Evolutionary conservation across 257 asterid genomes (phyloP), one percentile per base, ranked within the genome.

Genomic region (Gentiana straminea): DNA sequence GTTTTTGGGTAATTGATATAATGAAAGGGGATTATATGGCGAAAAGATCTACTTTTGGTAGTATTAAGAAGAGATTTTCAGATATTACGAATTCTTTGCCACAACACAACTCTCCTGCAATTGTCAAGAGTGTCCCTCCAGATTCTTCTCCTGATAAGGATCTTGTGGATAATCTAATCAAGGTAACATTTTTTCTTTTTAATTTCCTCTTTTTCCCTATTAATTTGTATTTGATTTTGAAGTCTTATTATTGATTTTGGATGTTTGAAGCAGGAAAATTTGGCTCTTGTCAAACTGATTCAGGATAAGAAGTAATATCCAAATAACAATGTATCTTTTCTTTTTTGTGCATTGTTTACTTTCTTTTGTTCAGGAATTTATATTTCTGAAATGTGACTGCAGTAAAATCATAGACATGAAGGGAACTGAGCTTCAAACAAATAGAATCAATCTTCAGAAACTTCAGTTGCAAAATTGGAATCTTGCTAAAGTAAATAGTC

Each of bases 391-490:
- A 59, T 58, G 3, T 48, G 32, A 69, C 53, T 37, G 63, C 89
- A 90, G 97, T 73, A 90, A 86, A 72, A 62, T 86, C 41, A 80
- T 90, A 70, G 94, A 86, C 58, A 34, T 86, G 67, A 82, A 79
- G 70, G 96, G 94, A 54, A 41, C 50, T 55, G 97, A 86, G 81
- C 75, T 90, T 56, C 83, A 80, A 73, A 80, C 71, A 37, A 51
- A 86, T 75, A 77, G 86, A 61, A 46, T 56, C 37, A 75, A 73
- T 68, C 75, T 86, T 59, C 90, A 90, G 77, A 90, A 78, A 67
- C 69, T 86, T 86, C 94, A 84, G 73, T 60, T 78, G 71, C 97
- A 90, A 51, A 90, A 90, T 51, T 84, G 94, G 94, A 77, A 60
- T 63, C 83, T 90, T 63, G 97, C 96, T 77, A 90, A 82, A 67